phyloP scores from a whole-genome alignment of 2,329 filamentous ascomycete genomes.

The Penicillium sp. region DNA sequence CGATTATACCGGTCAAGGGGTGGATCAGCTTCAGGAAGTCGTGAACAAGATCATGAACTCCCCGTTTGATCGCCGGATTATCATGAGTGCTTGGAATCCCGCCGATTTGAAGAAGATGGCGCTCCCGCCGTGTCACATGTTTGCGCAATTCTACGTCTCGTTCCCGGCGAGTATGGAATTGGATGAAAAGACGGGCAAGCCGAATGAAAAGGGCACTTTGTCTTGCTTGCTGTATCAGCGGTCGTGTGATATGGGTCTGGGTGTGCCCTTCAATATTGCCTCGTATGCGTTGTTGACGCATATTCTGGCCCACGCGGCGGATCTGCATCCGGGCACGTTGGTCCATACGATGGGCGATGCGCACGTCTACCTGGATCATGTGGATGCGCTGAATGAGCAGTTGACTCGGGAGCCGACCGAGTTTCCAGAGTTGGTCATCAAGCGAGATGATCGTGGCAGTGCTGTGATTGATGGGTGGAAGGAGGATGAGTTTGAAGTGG shows the following conservation, averaged over 20 bases:
- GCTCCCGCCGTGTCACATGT: conserved; percentile 92
- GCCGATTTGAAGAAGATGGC: conserved; percentile 82
- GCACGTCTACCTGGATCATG: conserved; percentile 92
- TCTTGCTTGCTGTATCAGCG: conserved; percentile 90
- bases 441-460: conserved; percentile 59
- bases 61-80: conserved; percentile 84
- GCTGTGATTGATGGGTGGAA: conserved; percentile 94
- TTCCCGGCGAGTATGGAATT: conserved; percentile 47
- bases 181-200: conserved; percentile 23
- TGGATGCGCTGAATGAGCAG: conserved; percentile 78
- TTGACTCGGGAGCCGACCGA: conserved; percentile 69
- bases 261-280: conserved; percentile 96
- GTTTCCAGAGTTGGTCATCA: conserved; percentile 74
- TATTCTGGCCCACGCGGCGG: conserved; percentile 84
- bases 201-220: conserved; percentile 58
- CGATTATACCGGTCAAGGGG: conserved; percentile 81
- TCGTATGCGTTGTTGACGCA: conserved; percentile 90
- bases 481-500: conserved; percentile 77
- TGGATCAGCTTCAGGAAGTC: conserved; percentile 90
- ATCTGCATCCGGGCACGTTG: conserved; percentile 76
- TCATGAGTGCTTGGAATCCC: conserved; percentile 92
- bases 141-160: conserved; percentile 90
- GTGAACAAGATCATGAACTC: conserved; percentile 75
- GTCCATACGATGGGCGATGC: conserved; percentile 97
- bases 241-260: conserved; percentile 93